Base-by-base conservation (phyloP, 2,329 filamentous ascomycete species). In the Davidsoniella virescens region DNA sequence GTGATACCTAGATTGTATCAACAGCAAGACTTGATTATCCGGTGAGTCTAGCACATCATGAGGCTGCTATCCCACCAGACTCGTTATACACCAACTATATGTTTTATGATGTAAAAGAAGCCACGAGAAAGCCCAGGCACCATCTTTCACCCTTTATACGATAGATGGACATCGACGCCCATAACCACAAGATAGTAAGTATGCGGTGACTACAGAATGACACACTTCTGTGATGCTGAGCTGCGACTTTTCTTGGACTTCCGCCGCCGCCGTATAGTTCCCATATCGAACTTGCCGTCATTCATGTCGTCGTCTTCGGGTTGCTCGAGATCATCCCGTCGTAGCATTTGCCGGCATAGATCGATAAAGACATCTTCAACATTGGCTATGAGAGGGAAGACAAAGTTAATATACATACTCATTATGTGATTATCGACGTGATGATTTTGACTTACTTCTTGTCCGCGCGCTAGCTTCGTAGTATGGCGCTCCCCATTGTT, bases 351-450 rank as follows among this genome's bases (percentile, higher is more conserved):
- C 54, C 84, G 75, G 61, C 84, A 90, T 51, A 93, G 73, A 63
- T 92, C 84, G 56, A 85, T 68, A 64, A 94, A 94, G 44, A 88
- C 85, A 62, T 94, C 87, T 58, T 94, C 86, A 14, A 94, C 87
- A 58, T 94, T 94, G 55, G 83, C 73, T 77, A 54, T 37, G 18
- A 9, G 2, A 10, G 44, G n/a, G 9, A 14, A 25, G 2, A 12
- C 29, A 7, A 7, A 29, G 10, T 29, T 29, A 29, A 29, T 41
- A 37, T 36, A 47, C 39, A 42, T 10, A 29, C 26, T 29, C 10
- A 2, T 6, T 29, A 10, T 10, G 8, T 2, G 10, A 29, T 29
- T 29, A 29, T 20, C 18, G 2, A 52, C 4, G 10, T 17, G 25
- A n/a, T 26, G 18, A 17, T 14, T 8, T 8, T n/a, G 16, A 64